phyloP scores from a whole-genome alignment of 352 stramenopile genomes.

The Phytophthora pluvialis region DNA sequence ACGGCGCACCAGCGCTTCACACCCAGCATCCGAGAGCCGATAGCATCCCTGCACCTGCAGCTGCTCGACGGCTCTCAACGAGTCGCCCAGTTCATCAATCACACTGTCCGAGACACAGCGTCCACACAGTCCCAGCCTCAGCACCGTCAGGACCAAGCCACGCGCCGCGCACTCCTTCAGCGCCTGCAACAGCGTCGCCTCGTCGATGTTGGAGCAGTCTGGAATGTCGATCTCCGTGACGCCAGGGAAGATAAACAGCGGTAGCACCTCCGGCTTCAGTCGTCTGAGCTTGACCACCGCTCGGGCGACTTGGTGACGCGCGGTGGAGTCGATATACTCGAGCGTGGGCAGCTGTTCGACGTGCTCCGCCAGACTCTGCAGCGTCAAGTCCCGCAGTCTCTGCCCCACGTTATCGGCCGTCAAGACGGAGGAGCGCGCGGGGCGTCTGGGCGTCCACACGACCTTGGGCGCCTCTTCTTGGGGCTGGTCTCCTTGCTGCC shows the following conservation, averaged over 20 bases:
- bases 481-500: slow-evolving; percentile 37
- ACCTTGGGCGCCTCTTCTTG: slow-evolving; percentile 20
- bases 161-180: slow-evolving; percentile 58
- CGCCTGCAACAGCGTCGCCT: slow-evolving; percentile 57
- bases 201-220: slow-evolving; percentile 84
- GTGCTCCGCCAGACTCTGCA: slow-evolving; percentile 63
- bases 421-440: slow-evolving; percentile 53
- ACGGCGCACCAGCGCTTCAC: slow-evolving; percentile 65
- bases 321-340: slow-evolving; percentile 70
- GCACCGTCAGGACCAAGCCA: slow-evolving; percentile 53
- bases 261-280: slow-evolving; percentile 72
- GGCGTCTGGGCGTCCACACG: slow-evolving; percentile 60
- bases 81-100: slow-evolving; percentile 72
- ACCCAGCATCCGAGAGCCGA: slow-evolving; percentile 70
- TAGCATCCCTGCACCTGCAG: slow-evolving; percentile 81
- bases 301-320: slow-evolving; percentile 65
- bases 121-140: slow-evolving; percentile 76
- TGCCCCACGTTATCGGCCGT: slow-evolving; percentile 57
- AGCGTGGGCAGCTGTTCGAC: slow-evolving; percentile 74
- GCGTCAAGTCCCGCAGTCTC: slow-evolving; percentile 58
- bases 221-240: slow-evolving; percentile 85
- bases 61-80: slow-evolving; percentile 68
- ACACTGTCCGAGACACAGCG: slow-evolving; percentile 80
- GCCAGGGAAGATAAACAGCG: slow-evolving; percentile 83
- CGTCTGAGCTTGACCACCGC: slow-evolving; percentile 61